These are phyloP conservation scores for Tetrastigma voinierianum DNA, from an alignment of 164 flowering plant species.

Conservation along the genomic window DNA sequence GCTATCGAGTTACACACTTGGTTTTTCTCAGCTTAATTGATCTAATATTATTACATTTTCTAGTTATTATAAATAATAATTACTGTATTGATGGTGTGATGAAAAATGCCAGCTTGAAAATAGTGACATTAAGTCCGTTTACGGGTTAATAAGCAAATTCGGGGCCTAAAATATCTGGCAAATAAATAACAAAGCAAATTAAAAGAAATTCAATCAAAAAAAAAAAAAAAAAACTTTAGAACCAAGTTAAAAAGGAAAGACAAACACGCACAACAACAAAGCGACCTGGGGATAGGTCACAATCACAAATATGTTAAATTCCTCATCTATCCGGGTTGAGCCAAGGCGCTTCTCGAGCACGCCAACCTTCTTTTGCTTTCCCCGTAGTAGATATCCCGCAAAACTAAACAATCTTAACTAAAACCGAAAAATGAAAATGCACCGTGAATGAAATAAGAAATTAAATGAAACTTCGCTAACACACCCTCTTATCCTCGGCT, in stretches of 20 bases:
- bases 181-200: no score
- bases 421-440: neutral
- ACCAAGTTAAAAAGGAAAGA: neutral
- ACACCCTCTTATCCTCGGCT: constrained; percentile 95
- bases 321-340: constrained; percentile 99
- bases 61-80: no score
- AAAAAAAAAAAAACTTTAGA: no score
- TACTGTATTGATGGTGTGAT: no score
- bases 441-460: neutral
- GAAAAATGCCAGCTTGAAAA: no score
- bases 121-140: no score
- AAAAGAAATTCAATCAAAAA: no score
- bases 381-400: constrained; percentile 92
- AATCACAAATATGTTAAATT: constrained; percentile 89
- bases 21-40: no score
- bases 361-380: constrained; percentile 99
- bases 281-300: neutral
- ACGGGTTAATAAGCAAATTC: no score
- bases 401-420: constrained; percentile 5
- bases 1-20: no score
- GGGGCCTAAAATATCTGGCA: no score
- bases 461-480: neutral
- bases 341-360: constrained; percentile 99
- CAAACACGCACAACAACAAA: neutral
- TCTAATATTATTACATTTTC: no score